Conservation (phyloP, 495 filamentous ascomycete genomes). For the Lophiotrema nucula region DNA sequence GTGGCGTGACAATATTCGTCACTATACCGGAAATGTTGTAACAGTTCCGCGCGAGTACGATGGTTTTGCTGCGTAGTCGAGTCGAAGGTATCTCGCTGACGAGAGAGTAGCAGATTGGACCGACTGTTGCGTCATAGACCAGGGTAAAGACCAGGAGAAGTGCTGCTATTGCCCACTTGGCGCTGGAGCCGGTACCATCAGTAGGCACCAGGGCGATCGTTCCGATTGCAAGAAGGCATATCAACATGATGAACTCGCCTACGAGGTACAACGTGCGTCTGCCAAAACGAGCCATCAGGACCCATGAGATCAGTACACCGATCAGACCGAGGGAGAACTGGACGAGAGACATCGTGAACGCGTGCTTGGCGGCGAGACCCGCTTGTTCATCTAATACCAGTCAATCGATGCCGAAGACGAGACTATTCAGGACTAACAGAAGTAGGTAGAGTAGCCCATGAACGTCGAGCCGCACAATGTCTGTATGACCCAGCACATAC, state of each 20-base stretch:
- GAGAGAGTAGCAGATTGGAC: slow-evolving; percentile 74
- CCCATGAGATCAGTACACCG: slow-evolving; percentile 70
- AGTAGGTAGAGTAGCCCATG: slow-evolving; percentile 67
- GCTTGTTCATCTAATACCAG: slow-evolving; percentile 52
- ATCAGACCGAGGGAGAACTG: slow-evolving; percentile 73
- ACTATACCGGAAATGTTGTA: slow-evolving; percentile 71
- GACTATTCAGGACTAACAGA: slow-evolving; percentile 44
- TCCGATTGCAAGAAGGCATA: slow-evolving; percentile 68
- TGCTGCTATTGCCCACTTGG: slow-evolving; percentile 64
- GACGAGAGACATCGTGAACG: slow-evolving; percentile 69
- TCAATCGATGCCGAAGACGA: background rate
- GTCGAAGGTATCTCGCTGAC: slow-evolving; percentile 71
- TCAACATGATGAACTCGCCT: slow-evolving; percentile 61
- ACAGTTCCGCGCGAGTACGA: slow-evolving; percentile 58
- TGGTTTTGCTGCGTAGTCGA: slow-evolving; percentile 73
- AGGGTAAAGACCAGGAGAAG: slow-evolving; percentile 71
- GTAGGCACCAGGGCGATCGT: slow-evolving; percentile 64
- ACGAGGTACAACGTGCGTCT: slow-evolving; percentile 70
- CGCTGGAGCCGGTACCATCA: slow-evolving; percentile 43
- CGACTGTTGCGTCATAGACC: slow-evolving; percentile 71
- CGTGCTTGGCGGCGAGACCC: slow-evolving; percentile 54
- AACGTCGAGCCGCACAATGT: slow-evolving; percentile 70
- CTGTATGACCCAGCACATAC: slow-evolving; percentile 79
- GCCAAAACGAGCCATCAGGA: slow-evolving; percentile 66
- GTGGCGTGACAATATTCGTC: slow-evolving; percentile 58